Evolutionary conservation across 2,329 filamentous ascomycete species (phyloP).

Genomic region (Neurospora sp.): DNA sequence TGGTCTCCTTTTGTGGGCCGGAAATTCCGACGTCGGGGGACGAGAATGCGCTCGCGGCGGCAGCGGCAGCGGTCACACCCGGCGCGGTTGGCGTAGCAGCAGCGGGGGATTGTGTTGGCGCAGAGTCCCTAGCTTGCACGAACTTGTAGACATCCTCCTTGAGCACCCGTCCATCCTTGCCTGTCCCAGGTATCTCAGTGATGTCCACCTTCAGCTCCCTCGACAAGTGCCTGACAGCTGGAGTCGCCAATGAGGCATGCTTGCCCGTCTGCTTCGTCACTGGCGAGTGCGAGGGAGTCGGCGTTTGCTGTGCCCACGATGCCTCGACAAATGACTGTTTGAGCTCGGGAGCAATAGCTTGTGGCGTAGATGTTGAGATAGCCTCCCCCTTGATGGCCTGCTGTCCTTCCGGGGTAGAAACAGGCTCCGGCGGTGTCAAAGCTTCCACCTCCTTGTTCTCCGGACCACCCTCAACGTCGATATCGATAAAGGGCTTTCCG

Average conservation of each 20-base stretch:
- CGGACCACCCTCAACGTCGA: constrained; percentile 76
- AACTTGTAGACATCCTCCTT: constrained; percentile 85
- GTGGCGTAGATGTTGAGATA: not conserved
- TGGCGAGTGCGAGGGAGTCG: not conserved
- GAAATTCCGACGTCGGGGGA: constrained; percentile 19
- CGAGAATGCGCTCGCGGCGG: constrained; percentile 1
- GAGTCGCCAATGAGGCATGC: constrained; percentile 71
- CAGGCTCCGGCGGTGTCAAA: constrained; percentile 23
- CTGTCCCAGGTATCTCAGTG: constrained; percentile 68
- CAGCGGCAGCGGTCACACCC: not conserved
- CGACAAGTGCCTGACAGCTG: constrained; percentile 79
- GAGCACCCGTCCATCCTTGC: constrained; percentile 79
- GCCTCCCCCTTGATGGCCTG: not conserved
- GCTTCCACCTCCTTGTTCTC: constrained; percentile 47
- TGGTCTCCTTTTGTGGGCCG: constrained; percentile 56
- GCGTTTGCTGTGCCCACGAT: not conserved
- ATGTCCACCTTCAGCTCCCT: constrained; percentile 76
- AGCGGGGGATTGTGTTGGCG: constrained; percentile 14
- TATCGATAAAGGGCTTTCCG: constrained; percentile 88
- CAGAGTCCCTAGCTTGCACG: constrained; percentile 40
- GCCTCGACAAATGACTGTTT: not conserved
- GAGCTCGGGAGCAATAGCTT: not conserved
- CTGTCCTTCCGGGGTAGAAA: not conserved
- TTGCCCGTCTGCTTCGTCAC: constrained; percentile 37
- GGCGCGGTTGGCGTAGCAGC: not conserved